Evolutionary conservation across 2,329 filamentous ascomycete genomes (phyloP), one percentile per base, ranked within the genome.

Genomic region (Fusarium sulawesiense): DNA sequence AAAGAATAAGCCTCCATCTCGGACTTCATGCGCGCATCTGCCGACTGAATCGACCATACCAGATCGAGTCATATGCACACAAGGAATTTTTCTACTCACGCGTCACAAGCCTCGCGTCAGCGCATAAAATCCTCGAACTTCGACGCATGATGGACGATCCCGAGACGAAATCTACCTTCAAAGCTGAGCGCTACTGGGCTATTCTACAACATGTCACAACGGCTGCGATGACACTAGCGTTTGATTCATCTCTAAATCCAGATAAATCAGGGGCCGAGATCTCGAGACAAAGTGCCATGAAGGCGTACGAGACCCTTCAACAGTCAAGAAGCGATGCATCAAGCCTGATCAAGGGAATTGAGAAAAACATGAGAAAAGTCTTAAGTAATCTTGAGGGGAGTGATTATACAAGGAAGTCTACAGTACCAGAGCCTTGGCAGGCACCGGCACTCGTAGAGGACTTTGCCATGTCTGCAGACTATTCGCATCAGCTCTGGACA

Each of bases 21-120:
- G 37, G 55, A 1, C 48, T 60, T 2, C 54, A 61, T 10, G 54
- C 54, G 14, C 58, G 58, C 1, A 49, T 61, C 4, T 59, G 54
- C 4, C 58, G 55, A 7, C 58, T 61, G 16, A 55, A 60, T n/a
- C 55, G 58, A 6, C 44, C 58, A 27, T 60, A 61, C 14, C 42
- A 60, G 18, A 44, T 61, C 3, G 58, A 57, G 21, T 29, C 55
- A 3, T 61, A 60, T 11, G 12, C 34, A 12, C 13, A 60, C 18
- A n/a, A n/a, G 6, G 18, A 21, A 29, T 61, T 60, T n/a, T 49
- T 56, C 4, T 61, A 61, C n/a, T 61, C 58, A 5, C 34, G 34
- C 3, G 50, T 29, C 14, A 16, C 12, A 5, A 60, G 46, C 7
- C 23, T 60, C 10, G 14, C 20, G 5, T 61, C 54, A 18, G 54